phyloP scores from a whole-genome alignment of 371 early-diverging fungal genomes.

The Basidiobolus meristosporus region DNA sequence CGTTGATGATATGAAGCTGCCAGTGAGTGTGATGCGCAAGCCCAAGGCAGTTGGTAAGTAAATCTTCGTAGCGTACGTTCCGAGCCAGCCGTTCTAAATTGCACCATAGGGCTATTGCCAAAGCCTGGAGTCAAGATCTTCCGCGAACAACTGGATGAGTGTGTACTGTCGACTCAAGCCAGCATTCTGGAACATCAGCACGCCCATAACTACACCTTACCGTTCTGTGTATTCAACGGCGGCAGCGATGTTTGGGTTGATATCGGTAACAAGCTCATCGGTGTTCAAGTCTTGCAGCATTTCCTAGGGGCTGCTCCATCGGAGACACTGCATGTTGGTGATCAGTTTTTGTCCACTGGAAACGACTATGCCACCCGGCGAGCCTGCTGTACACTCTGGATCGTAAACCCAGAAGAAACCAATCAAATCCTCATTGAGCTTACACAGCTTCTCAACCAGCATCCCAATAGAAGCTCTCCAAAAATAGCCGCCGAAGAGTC shows the following conservation, averaged over 20 bases:
- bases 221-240: slow-evolving; percentile 78
- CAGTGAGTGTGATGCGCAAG: slow-evolving; percentile 41
- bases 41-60: slow-evolving; percentile 45
- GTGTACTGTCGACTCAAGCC: slow-evolving; percentile 34
- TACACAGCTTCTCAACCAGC: slow-evolving; percentile 10
- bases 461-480: no score
- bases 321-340: slow-evolving; percentile 61
- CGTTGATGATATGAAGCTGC: slow-evolving; percentile 33
- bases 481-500: no score
- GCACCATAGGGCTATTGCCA: slow-evolving; percentile 10
- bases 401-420: slow-evolving; percentile 60
- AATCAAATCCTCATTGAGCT: slow-evolving; percentile 36
- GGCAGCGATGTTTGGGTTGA: slow-evolving; percentile 21
- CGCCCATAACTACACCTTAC: slow-evolving; percentile 24
- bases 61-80: not conserved
- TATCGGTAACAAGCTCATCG: slow-evolving; percentile 45
- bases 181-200: slow-evolving; percentile 22
- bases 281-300: slow-evolving; percentile 42
- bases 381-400: slow-evolving; percentile 66
- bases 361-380: slow-evolving; percentile 62
- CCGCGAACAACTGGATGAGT: slow-evolving; percentile 20
- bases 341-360: slow-evolving; percentile 72
- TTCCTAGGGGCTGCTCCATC: slow-evolving; percentile 25
- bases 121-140: slow-evolving; percentile 13
- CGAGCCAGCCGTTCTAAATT: not conserved